phyloP scores from a whole-genome alignment of 2,329 filamentous ascomycete species.

The Colletotrichum echinochloae region DNA sequence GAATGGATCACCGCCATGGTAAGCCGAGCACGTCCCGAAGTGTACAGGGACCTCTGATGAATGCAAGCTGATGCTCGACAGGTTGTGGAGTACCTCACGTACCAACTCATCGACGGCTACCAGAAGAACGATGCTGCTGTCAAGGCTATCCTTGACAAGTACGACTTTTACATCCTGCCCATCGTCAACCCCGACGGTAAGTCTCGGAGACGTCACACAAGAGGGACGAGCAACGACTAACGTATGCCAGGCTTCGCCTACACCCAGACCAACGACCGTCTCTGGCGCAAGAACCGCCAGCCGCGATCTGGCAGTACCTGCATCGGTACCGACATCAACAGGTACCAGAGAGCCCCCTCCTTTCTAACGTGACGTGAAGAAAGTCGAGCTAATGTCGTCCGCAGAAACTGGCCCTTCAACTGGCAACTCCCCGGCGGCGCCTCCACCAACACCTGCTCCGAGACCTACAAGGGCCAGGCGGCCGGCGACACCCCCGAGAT shows the following conservation, averaged over 20 bases:
- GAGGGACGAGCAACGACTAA: not conserved
- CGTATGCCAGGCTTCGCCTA: constrained; percentile 65
- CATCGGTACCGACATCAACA: constrained; percentile 68
- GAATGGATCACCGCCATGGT: constrained; percentile 71
- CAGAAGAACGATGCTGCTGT: constrained; percentile 50
- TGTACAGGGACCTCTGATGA: not conserved
- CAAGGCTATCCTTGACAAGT: constrained; percentile 65
- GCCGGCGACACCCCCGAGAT: constrained; percentile 65
- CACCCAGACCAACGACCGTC: constrained; percentile 65
- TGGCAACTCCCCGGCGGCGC: constrained; percentile 64
- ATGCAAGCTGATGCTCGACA: constrained; percentile 30
- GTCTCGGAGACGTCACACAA: constrained; percentile 10
- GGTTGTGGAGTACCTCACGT: constrained; percentile 65
- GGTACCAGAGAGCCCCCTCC: constrained; percentile 43
- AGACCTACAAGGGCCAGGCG: constrained; percentile 60
- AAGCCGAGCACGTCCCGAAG: not conserved
- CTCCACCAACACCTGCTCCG: constrained; percentile 62
- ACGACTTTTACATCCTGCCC: constrained; percentile 75
- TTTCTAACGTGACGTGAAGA: not conserved
- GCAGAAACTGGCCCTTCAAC: constrained; percentile 65
- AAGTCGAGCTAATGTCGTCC: not conserved
- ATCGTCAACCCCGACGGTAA: constrained; percentile 71
- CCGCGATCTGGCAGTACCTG: constrained; percentile 54
- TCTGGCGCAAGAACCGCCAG: constrained; percentile 73
- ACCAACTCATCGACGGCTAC: constrained; percentile 62